Percentiles rank a stretch among this genome's conserved stretches.
phyloP scores from a whole-genome alignment of 805 yeast genomes.

The Brettanomyces sp. region DNA sequence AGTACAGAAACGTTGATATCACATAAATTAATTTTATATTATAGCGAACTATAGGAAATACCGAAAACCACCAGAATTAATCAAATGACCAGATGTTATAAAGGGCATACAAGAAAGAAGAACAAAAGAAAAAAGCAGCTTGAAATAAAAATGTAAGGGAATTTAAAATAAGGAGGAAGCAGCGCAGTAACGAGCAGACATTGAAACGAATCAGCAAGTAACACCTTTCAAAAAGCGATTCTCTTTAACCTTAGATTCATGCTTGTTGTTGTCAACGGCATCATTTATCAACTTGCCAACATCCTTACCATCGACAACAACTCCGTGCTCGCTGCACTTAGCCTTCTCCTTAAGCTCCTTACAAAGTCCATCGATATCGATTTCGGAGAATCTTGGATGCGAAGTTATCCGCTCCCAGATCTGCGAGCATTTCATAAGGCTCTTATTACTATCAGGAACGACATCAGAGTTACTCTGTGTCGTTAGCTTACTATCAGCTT shows the following conservation, averaged over 20 bases:
- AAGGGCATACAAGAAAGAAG: no score
- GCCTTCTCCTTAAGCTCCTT: conserved; percentile 84
- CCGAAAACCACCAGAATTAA: no score
- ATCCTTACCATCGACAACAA: conserved; percentile 73
- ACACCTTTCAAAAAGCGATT: conserved; percentile 7
- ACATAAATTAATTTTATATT: no score
- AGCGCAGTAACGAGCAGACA: no score
- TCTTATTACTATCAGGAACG: conserved; percentile 61
- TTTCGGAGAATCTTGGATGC: conserved; percentile 87
- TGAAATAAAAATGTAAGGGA: no score
- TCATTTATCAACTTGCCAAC: conserved; percentile 47
- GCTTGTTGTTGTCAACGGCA: conserved; percentile 7
- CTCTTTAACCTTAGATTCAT: background rate
- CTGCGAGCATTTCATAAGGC: conserved; percentile 70
- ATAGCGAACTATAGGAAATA: no score
- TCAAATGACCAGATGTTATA: no score
- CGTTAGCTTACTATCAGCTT: background rate
- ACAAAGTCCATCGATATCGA: conserved; percentile 93
- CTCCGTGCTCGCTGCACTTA: conserved; percentile 89
- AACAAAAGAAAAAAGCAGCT: no score
- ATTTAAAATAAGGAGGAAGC: no score
- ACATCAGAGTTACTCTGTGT: background rate
- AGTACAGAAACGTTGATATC: no score
- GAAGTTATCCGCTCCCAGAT: conserved; percentile 94
- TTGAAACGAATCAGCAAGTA: background rate